Conservation (phyloP, 208 protist genomes). For the Vickermania spadyakhi region DNA sequence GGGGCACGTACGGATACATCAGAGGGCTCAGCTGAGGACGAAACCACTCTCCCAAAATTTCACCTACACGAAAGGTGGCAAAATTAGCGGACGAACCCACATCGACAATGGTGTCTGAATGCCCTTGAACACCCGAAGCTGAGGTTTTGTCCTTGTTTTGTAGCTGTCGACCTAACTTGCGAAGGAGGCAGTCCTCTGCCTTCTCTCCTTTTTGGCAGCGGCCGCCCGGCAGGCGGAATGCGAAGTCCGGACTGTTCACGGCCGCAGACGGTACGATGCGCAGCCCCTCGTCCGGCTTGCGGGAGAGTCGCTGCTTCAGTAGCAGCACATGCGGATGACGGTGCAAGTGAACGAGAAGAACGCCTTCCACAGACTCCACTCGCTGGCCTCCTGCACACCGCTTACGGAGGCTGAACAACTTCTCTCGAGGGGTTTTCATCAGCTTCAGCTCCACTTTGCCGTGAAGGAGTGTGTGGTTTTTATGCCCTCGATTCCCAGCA, state of each 20-base stretch:
- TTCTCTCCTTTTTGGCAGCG: conserved; percentile 60
- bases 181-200: conserved; percentile 58
- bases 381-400: conserved; percentile 69
- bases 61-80: conserved; percentile 57
- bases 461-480: not conserved
- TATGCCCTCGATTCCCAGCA: conserved; percentile 5
- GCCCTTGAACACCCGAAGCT: conserved; percentile 6
- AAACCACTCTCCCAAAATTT: conserved; percentile 71
- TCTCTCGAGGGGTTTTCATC: conserved; percentile 60
- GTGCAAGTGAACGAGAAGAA: conserved; percentile 90
- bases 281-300: conserved; percentile 12
- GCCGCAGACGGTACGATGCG: conserved; percentile 20
- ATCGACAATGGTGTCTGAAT: not conserved
- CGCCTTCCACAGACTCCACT: conserved; percentile 83
- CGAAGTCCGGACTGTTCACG: conserved; percentile 24
- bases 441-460: conserved; percentile 12
- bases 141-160: conserved; percentile 48
- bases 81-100: conserved; percentile 7
- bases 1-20: conserved; percentile 91
- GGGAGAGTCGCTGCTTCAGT: conserved; percentile 33
- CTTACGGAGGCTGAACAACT: conserved; percentile 69
- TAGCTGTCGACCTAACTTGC: conserved; percentile 64
- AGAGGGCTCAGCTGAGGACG: conserved; percentile 76
- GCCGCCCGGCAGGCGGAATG: conserved; percentile 65
- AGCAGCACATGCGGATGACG: conserved; percentile 89